These are phyloP conservation scores for Fragaria nilgerrensis DNA, from an alignment of 306 rosid genomes.

Conservation along the genomic window DNA sequence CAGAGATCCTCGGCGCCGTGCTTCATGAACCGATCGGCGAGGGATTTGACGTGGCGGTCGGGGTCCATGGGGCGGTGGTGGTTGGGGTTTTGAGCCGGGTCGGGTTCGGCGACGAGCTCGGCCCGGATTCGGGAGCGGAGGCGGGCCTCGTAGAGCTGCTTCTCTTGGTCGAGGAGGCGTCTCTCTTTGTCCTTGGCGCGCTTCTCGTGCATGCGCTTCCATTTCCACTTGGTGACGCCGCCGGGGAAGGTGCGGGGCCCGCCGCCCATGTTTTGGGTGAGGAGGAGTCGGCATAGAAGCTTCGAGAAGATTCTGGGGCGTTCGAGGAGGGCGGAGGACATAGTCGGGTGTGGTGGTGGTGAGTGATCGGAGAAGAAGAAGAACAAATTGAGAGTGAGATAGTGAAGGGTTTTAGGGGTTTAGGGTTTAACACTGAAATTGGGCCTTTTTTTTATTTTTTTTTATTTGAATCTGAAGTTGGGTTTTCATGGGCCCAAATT, in stretches of 20 bases:
- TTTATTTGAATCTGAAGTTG: neutral
- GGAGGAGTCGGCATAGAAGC: slow-evolving; percentile 32
- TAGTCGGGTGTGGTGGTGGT: neutral
- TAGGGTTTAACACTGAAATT: neutral
- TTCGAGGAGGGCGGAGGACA: slow-evolving; percentile 48
- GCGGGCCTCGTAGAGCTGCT: slow-evolving; percentile 79
- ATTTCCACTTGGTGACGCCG: slow-evolving; percentile 87
- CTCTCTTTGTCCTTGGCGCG: slow-evolving; percentile 69
- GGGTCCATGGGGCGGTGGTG: slow-evolving; percentile 61
- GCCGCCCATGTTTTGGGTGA: slow-evolving; percentile 75
- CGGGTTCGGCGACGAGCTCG: slow-evolving; percentile 43
- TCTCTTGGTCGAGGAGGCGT: slow-evolving; percentile 71
- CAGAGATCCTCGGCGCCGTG: slow-evolving; percentile 81
- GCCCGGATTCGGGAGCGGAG: slow-evolving; percentile 82
- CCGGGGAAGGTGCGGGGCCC: slow-evolving; percentile 95
- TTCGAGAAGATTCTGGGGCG: slow-evolving; percentile 38
- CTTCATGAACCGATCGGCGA: slow-evolving; percentile 78
- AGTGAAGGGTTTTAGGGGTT: neutral
- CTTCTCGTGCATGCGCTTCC: slow-evolving; percentile 99
- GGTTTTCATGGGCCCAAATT: neutral
- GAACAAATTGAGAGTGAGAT: neutral
- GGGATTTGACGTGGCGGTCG: slow-evolving; percentile 52
- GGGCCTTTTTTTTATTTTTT: neutral
- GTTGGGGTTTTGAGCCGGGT: neutral
- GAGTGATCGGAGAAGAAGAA: neutral